phyloP scores from a whole-genome alignment of 2,329 filamentous ascomycete species.

The Ceratocystis variospora region DNA sequence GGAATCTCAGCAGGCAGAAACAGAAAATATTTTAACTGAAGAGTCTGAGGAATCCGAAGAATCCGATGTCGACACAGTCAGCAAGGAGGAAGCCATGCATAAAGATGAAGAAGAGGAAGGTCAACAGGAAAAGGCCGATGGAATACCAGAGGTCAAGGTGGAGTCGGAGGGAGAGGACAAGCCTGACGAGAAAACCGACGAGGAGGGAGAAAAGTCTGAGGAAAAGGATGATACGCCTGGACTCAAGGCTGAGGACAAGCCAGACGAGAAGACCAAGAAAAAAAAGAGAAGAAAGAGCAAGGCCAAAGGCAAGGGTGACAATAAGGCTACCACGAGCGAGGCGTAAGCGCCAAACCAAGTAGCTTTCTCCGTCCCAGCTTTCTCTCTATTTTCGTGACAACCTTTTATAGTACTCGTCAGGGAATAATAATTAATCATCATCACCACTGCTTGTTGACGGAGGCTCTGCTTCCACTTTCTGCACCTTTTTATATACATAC shows the following conservation, averaged over 20 bases:
- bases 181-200: not conserved
- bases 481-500: not conserved
- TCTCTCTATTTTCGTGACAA: not conserved
- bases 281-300: constrained; percentile 5
- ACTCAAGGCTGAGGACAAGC: constrained; percentile 24
- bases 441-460: not conserved
- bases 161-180: not conserved
- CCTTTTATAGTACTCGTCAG: not conserved
- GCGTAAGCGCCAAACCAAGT: not conserved
- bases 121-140: not conserved
- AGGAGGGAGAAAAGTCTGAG: not conserved
- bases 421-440: no score
- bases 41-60: not conserved
- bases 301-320: constrained; percentile 21
- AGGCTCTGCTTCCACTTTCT: not conserved
- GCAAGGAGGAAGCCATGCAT: not conserved
- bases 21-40: not conserved
- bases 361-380: not conserved
- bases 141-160: not conserved
- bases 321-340: constrained; percentile 14
- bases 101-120: not conserved
- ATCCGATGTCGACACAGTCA: not conserved
- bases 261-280: constrained; percentile 19
- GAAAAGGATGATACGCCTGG: constrained; percentile 24
- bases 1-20: not conserved